A percentile compares a stretch with the other conserved stretches of the same genome.
Conservation (phyloP, 257 asterid species). For the Verbascum thapsus region DNA sequence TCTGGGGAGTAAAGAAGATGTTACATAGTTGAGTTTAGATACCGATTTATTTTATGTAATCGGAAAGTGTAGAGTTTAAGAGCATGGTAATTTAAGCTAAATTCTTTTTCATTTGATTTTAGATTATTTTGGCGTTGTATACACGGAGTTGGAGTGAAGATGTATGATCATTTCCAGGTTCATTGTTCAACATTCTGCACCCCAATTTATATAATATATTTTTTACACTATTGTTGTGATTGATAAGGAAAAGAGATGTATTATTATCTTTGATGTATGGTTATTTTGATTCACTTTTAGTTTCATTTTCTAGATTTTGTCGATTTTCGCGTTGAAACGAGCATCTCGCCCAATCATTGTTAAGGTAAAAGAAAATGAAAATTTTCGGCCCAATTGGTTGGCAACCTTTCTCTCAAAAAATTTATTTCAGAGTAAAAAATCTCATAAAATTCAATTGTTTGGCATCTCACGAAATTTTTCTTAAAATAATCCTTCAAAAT, state of each 20-base stretch:
- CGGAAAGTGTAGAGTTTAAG: conserved; percentile 71
- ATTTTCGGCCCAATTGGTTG: too few relatives aligned
- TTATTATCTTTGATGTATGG: neutral
- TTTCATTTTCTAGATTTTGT: too few relatives aligned
- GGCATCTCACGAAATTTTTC: too few relatives aligned
- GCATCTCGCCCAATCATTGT: too few relatives aligned
- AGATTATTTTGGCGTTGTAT: conserved; percentile 33
- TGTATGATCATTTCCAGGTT: conserved; percentile 25
- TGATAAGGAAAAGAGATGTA: neutral
- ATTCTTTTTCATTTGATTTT: conserved; percentile 50
- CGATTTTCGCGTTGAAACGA: too few relatives aligned
- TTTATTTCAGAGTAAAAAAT: too few relatives aligned
- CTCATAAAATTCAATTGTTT: too few relatives aligned
- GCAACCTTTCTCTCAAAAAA: too few relatives aligned
- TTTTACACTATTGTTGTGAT: neutral
- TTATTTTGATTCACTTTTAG: neutral
- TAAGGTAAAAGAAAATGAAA: too few relatives aligned
- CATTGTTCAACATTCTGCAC: neutral
- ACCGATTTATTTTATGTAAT: conserved; percentile 57
- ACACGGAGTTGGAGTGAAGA: conserved; percentile 30
- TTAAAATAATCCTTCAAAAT: too few relatives aligned
- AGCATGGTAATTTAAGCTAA: conserved; percentile 41
- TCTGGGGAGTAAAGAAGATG: conserved; percentile 34
- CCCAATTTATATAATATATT: too few relatives aligned
- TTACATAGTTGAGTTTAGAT: conserved; percentile 41